Conservation (phyloP, 2,329 filamentous ascomycete species). For the Meredithiella fracta region DNA sequence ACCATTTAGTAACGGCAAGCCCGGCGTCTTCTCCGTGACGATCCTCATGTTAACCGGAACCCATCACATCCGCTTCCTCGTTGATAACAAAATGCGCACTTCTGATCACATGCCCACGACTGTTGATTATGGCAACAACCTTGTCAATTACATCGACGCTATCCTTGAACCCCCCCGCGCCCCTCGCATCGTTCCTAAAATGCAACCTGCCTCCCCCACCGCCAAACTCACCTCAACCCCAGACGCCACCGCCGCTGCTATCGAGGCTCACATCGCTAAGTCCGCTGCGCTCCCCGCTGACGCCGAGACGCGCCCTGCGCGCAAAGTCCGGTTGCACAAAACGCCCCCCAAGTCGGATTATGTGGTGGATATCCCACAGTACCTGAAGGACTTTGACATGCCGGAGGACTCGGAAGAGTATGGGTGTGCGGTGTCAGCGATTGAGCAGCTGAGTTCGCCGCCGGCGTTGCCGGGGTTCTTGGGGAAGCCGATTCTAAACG, state of each 20-base stretch:
- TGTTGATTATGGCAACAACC: conserved; percentile 92
- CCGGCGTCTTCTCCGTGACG: conserved; percentile 54
- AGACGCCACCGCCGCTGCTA: conserved; percentile 13
- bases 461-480: conserved; percentile 80
- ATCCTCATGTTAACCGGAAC: conserved; percentile 82
- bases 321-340: conserved; percentile 35
- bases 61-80: conserved; percentile 90
- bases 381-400: conserved; percentile 73
- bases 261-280: conserved; percentile 20
- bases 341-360: conserved; percentile 45
- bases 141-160: conserved; percentile 97
- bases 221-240: not conserved
- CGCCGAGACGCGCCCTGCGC: conserved; percentile 16
- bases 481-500: conserved; percentile 87
- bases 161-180: conserved; percentile 45
- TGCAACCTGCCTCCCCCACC: conserved; percentile 17
- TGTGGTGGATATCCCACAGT: conserved; percentile 60
- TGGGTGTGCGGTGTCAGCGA: conserved; percentile 55
- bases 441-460: conserved; percentile 65
- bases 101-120: conserved; percentile 79
- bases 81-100: conserved; percentile 84
- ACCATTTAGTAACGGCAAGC: conserved; percentile 32
- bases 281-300: no score
- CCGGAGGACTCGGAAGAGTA: conserved; percentile 62
- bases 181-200: conserved; percentile 6